A percentile compares a stretch with the other conserved stretches of the same genome.
Conservation (phyloP, 1,284 basidiomycete genomes). For the Cryptococcus maquisensis region DNA sequence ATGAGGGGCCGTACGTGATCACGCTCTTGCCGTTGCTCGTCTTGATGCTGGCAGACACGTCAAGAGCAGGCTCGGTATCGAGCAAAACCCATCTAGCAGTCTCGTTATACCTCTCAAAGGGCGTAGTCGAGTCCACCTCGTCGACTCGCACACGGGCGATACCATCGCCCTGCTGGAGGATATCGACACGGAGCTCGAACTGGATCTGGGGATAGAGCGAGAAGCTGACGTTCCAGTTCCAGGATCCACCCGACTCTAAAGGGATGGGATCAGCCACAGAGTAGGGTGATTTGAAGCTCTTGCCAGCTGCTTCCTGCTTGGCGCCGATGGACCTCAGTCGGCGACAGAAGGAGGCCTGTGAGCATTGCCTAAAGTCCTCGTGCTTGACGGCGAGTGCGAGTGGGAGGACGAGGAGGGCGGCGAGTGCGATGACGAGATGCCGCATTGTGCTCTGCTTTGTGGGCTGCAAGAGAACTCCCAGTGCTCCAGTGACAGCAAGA, state of each 20-base stretch:
- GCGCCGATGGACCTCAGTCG: slow-evolving; percentile 74
- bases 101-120: slow-evolving; percentile 81
- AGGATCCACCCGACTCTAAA: slow-evolving; percentile 21
- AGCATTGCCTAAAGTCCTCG: slow-evolving; percentile 86
- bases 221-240: slow-evolving; percentile 66
- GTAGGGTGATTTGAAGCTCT: slow-evolving; percentile 76
- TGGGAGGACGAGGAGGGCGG: slow-evolving; percentile 3
- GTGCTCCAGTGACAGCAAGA: no score
- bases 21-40: slow-evolving; percentile 49
- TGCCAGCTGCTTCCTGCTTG: slow-evolving; percentile 58
- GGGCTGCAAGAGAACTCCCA: background rate
- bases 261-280: slow-evolving; percentile 60
- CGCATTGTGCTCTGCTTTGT: background rate
- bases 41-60: slow-evolving; percentile 55
- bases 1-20: slow-evolving; percentile 33
- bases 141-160: slow-evolving; percentile 81
- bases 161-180: slow-evolving; percentile 67
- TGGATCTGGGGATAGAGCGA: slow-evolving; percentile 74
- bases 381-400: slow-evolving; percentile 42
- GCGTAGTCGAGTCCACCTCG: slow-evolving; percentile 61
- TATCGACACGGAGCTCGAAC: slow-evolving; percentile 72
- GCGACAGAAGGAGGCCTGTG: slow-evolving; percentile 84
- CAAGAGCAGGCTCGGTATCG: slow-evolving; percentile 56
- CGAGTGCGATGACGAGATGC: background rate
- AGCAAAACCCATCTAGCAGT: slow-evolving; percentile 79